Evolutionary conservation across 805 yeast species (phyloP).

Genomic region (Saccharomycopsis sp.): DNA sequence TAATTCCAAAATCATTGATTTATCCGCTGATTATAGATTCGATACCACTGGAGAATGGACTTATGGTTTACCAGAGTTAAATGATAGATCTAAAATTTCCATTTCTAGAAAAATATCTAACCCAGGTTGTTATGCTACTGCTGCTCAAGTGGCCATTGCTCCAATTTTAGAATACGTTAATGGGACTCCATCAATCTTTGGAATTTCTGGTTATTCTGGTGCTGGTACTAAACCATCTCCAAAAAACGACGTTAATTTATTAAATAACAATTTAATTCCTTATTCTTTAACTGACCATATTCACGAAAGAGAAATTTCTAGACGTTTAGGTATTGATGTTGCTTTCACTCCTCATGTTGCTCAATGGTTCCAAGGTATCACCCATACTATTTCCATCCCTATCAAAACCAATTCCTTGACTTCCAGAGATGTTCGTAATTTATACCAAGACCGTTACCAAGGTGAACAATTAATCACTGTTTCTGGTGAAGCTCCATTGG

Average conservation of each 20-base stretch:
- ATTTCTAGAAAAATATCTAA: conserved; percentile 77
- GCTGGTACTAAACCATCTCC: conserved; percentile 99
- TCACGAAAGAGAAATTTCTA: conserved; percentile 88
- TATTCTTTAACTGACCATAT: conserved; percentile 94
- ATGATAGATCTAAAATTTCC: conserved; percentile 54
- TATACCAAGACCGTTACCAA: conserved; percentile 80
- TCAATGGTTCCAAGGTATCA: conserved; percentile 98
- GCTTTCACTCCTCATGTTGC: conserved; percentile 98
- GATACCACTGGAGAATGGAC: conserved; percentile 83
- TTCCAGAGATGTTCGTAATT: conserved; percentile 70
- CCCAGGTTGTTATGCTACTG: conserved; percentile 99
- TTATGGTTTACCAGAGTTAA: conserved; percentile 92
- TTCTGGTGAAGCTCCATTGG: conserved; percentile 88
- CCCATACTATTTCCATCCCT: conserved; percentile 87
- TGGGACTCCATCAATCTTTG: conserved; percentile 80
- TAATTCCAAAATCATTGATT: conserved; percentile 74
- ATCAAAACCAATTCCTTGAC: conserved; percentile 57
- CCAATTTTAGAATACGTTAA: conserved; percentile 51
- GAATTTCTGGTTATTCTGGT: conserved; percentile 97
- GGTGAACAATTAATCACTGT: conserved; percentile 80
- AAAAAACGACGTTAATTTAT: conserved; percentile 71
- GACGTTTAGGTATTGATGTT: conserved; percentile 64
- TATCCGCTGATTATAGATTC: conserved; percentile 94
- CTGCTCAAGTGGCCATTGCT: conserved; percentile 85
- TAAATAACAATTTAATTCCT: conserved; percentile 81